These are phyloP conservation scores for Chalciporus pseudorubinellus DNA, from an alignment of 768 basidiomycete species.

Conservation along the genomic window DNA sequence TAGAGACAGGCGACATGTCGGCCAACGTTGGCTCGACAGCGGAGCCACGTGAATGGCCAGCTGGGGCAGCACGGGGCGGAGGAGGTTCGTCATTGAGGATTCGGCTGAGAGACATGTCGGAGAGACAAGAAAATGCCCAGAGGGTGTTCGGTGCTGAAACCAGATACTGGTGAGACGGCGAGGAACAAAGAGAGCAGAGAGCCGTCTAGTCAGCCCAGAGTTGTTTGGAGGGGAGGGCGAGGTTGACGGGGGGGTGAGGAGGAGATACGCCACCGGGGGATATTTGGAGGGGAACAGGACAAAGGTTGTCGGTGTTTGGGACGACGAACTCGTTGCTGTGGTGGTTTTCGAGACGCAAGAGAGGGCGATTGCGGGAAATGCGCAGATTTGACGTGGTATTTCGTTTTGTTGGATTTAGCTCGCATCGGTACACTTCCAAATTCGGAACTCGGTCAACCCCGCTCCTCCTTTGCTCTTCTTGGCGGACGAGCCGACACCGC, in stretches of 20 bases:
- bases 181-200: slow-evolving; percentile 6
- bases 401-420: slow-evolving; percentile 38
- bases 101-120: slow-evolving; percentile 69
- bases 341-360: slow-evolving; percentile 17
- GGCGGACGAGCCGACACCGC: slow-evolving; percentile 20
- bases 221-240: background rate
- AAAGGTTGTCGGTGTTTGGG: slow-evolving; percentile 1
- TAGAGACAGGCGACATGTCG: slow-evolving; percentile 24
- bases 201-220: background rate
- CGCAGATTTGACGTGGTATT: slow-evolving; percentile 27
- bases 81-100: slow-evolving; percentile 77
- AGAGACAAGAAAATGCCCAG: background rate
- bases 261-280: background rate
- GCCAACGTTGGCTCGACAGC: slow-evolving; percentile 19
- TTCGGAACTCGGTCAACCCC: slow-evolving; percentile 25
- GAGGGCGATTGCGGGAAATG: slow-evolving; percentile 33
- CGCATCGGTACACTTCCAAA: slow-evolving; percentile 33
- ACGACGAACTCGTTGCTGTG: slow-evolving; percentile 18
- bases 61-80: slow-evolving; percentile 33
- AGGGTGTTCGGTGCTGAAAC: background rate
- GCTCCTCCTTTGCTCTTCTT: slow-evolving; percentile 22
- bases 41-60: slow-evolving; percentile 17
- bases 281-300: background rate
- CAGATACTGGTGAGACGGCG: slow-evolving; percentile 37
- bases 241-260: background rate